These are phyloP conservation scores for Verticillium zaregamsianum DNA, from an alignment of 2,329 filamentous ascomycete species.

Conservation along the genomic window DNA sequence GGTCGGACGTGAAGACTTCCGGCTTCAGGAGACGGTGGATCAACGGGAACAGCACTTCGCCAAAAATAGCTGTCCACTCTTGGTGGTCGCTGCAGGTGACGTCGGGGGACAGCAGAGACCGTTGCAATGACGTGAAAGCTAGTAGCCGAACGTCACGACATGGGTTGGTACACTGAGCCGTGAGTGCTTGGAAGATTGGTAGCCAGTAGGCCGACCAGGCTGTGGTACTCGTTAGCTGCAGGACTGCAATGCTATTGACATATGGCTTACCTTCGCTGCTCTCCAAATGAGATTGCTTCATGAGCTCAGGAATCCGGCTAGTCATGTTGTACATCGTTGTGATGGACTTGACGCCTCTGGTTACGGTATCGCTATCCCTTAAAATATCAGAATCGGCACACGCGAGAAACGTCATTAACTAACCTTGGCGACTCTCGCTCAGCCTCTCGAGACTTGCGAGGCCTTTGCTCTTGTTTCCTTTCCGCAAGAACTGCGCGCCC, in stretches of 20 bases:
- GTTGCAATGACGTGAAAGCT: constrained; percentile 80
- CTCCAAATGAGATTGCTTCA: constrained; percentile 90
- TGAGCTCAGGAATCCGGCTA: constrained; percentile 74
- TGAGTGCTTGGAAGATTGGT: constrained; percentile 85
- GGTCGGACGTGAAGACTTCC: constrained; percentile 88
- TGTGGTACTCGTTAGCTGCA: constrained; percentile 22
- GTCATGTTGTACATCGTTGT: constrained; percentile 79
- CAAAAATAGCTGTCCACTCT: constrained; percentile 94
- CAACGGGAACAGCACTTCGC: constrained; percentile 87
- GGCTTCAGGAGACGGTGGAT: constrained; percentile 85
- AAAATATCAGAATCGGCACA: constrained; percentile 34
- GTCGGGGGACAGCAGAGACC: constrained; percentile 78
- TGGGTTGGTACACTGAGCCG: constrained; percentile 87
- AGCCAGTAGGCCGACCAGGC: constrained; percentile 99
- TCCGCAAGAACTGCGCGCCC: constrained; percentile 68
- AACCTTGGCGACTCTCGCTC: constrained; percentile 56
- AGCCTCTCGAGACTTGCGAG: constrained; percentile 26
- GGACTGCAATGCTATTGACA: too few species aligned
- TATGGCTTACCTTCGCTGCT: constrained; percentile 63
- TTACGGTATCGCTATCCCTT: constrained; percentile 61
- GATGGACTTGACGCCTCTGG: constrained; percentile 76
- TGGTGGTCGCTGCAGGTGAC: constrained; percentile 79
- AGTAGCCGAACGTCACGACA: constrained; percentile 89
- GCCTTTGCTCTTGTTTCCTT: constrained; percentile 57
- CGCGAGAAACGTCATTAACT: constrained; percentile 14